Conservation (phyloP, 345 rosid species). For the Punica granatum region DNA sequence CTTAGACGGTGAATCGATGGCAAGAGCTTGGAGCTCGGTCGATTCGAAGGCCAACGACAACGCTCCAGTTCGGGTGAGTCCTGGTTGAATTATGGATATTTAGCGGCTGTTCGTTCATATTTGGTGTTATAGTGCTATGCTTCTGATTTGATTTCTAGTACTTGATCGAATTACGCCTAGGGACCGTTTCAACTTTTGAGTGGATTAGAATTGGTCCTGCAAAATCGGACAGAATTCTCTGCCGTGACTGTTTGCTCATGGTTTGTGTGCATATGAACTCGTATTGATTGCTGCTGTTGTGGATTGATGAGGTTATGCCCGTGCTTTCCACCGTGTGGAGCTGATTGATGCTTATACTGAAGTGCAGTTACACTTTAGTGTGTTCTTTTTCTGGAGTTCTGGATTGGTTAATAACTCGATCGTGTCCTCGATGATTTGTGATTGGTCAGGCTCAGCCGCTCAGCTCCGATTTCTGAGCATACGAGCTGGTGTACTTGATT, state of each 20-base stretch:
- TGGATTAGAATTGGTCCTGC: too few species aligned
- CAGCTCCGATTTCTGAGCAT: too few species aligned
- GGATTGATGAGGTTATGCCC: background rate
- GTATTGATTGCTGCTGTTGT: background rate
- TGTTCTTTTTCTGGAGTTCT: too few species aligned
- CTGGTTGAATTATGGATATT: background rate
- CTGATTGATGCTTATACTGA: too few species aligned
- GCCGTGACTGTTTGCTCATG: background rate
- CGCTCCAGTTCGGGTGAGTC: conserved; percentile 1
- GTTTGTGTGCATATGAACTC: background rate
- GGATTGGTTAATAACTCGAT: too few species aligned
- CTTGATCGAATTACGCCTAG: background rate
- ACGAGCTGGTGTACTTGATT: too few species aligned
- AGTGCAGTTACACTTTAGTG: too few species aligned
- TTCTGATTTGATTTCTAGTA: background rate
- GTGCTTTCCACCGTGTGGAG: too few species aligned
- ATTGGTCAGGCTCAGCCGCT: too few species aligned
- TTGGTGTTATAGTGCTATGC: background rate
- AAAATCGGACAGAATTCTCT: background rate
- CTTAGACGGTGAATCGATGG: conserved; percentile 34
- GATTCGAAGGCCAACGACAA: conserved; percentile 30
- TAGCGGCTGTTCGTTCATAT: background rate
- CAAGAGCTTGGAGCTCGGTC: conserved; percentile 45
- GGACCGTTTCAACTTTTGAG: background rate
- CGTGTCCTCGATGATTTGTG: too few species aligned